A percentile compares a stretch with the other conserved stretches of the same genome.
phyloP scores from a whole-genome alignment of 768 basidiomycete genomes.

The Sarcodon aspratus region DNA sequence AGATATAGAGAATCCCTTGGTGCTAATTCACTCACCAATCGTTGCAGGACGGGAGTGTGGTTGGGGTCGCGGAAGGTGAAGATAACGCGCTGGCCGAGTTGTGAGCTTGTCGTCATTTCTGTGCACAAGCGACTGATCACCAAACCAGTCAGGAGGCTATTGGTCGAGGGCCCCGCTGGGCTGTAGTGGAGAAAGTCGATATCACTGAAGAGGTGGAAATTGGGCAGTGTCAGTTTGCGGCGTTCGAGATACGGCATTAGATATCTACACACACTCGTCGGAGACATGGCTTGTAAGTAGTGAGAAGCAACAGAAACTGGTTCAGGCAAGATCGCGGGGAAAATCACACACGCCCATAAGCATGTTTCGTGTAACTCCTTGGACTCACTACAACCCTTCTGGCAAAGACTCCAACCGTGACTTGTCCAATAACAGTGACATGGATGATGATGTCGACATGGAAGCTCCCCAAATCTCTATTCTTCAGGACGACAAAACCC shows the following conservation, averaged over 20 bases:
- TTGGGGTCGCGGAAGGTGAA: slow-evolving; percentile 9
- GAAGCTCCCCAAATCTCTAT: slow-evolving; percentile 79
- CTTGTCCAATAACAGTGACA: slow-evolving; percentile 7
- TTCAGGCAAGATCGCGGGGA: neutral
- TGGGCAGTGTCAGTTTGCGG: slow-evolving; percentile 5
- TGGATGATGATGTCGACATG: slow-evolving; percentile 45
- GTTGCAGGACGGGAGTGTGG: slow-evolving; percentile 8
- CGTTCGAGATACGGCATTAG: slow-evolving; percentile 3
- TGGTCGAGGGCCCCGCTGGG: slow-evolving; percentile 6
- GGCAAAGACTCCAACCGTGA: slow-evolving; percentile 5
- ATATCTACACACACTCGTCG: neutral
- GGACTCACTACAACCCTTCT: slow-evolving; percentile 42
- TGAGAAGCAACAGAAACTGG: neutral
- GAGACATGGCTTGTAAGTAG: neutral
- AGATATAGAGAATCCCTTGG: too few relatives aligned
- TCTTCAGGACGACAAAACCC: slow-evolving; percentile 59
- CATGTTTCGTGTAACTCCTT: slow-evolving; percentile 53
- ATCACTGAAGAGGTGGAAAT: slow-evolving; percentile 6
- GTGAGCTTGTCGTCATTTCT: slow-evolving; percentile 3
- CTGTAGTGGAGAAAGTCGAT: slow-evolving; percentile 7
- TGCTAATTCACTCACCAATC: neutral
- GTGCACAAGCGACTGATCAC: neutral
- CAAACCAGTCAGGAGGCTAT: slow-evolving; percentile 8
- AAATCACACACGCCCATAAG: neutral
- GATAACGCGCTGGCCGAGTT: slow-evolving; percentile 8